Evolutionary conservation across 306 rosid genomes (phyloP).

Genomic region (Ochetophila trinervis): DNA sequence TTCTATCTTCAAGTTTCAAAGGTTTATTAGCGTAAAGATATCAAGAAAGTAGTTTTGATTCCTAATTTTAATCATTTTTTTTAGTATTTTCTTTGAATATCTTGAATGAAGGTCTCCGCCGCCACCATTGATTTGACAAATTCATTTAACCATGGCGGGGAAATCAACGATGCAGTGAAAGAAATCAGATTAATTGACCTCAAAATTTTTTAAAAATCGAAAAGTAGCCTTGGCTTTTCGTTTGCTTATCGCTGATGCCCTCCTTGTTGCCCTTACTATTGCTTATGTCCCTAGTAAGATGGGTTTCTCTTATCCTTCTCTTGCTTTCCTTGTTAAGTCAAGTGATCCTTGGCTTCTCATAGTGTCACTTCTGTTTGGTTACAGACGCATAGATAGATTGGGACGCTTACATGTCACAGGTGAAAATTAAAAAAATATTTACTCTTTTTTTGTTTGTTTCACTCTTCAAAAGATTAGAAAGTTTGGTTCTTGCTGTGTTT

Average conservation of each 20-base stretch:
- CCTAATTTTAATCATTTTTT: too few species aligned
- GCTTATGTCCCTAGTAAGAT: conserved; percentile 73
- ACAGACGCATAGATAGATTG: conserved; percentile 95
- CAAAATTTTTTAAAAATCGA: conserved; percentile 20
- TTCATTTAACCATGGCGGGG: conserved; percentile 45
- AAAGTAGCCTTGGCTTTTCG: conserved; percentile 43
- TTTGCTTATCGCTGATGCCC: conserved; percentile 55
- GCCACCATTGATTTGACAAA: conserved; percentile 1
- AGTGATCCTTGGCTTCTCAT: conserved; percentile 1
- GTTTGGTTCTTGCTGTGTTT: not conserved
- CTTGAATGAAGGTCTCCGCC: not conserved
- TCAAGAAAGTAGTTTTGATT: too few species aligned
- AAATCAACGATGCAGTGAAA: conserved; percentile 41
- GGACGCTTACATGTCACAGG: conserved; percentile 99
- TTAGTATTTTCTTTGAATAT: too few species aligned
- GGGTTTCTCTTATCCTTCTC: not conserved
- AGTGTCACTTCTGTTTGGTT: conserved; percentile 10
- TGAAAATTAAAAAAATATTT: not conserved
- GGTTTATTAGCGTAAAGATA: too few species aligned
- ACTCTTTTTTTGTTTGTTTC: not conserved
- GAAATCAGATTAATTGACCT: not conserved
- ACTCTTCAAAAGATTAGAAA: not conserved
- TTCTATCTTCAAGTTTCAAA: too few species aligned
- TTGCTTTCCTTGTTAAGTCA: not conserved
- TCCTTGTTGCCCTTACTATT: conserved; percentile 59